Evolutionary conservation across 495 filamentous ascomycete species (phyloP).

Genomic region (Penicillium ucsense): DNA sequence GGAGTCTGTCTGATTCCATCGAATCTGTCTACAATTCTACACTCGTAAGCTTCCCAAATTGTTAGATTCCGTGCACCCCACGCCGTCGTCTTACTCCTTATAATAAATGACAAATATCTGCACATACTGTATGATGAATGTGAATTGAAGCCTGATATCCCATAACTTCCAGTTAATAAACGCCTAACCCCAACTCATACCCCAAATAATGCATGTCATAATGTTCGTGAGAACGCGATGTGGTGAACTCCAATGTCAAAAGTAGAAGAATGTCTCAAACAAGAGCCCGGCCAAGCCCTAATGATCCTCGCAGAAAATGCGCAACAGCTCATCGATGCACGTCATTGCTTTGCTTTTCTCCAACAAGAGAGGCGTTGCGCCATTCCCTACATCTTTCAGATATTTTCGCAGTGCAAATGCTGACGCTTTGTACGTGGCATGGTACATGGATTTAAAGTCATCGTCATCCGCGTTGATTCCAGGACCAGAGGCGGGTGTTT

Average conservation of each 20-base stretch:
- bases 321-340: slow-evolving; percentile 36
- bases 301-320: slow-evolving; percentile 36
- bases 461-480: slow-evolving; percentile 35
- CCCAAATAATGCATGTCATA: background rate
- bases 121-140: too few relatives aligned
- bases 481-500: slow-evolving; percentile 13
- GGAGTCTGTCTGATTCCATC: too few relatives aligned
- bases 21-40: too few relatives aligned
- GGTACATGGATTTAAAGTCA: slow-evolving; percentile 57
- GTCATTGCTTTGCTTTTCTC: slow-evolving; percentile 37
- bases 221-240: too few relatives aligned
- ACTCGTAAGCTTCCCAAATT: too few relatives aligned
- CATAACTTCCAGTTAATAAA: background rate
- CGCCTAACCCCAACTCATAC: background rate
- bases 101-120: too few relatives aligned
- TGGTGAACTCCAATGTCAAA: too few relatives aligned
- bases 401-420: slow-evolving; percentile 47
- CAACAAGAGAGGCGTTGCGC: slow-evolving; percentile 16
- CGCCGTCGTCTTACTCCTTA: background rate
- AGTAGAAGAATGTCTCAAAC: background rate
- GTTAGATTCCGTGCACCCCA: background rate
- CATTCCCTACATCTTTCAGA: slow-evolving; percentile 20
- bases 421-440: slow-evolving; percentile 53
- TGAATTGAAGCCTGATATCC: background rate
- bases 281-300: slow-evolving; percentile 4